Conservation (phyloP, 768 basidiomycete genomes). For the Daedalea quercina region DNA sequence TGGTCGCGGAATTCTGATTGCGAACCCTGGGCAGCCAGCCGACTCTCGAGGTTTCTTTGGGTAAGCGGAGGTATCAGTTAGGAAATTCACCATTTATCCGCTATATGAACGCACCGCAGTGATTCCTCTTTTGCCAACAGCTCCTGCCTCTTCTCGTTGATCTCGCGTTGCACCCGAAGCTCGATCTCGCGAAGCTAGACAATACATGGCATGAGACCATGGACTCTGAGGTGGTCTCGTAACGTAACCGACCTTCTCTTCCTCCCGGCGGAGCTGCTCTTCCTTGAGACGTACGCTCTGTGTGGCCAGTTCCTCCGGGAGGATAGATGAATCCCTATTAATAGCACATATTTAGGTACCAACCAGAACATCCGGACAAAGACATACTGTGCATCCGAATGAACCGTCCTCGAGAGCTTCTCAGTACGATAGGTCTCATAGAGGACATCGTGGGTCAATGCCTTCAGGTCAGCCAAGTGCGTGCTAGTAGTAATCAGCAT, state of each 20-base stretch:
- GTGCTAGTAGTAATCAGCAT: constrained; percentile 46
- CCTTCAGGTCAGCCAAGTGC: constrained; percentile 92
- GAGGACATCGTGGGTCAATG: constrained; percentile 86
- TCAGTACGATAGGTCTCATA: constrained; percentile 98
- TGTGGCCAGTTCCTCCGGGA: constrained; percentile 93
- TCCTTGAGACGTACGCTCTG: constrained; percentile 98
- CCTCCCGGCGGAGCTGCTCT: constrained; percentile 94
- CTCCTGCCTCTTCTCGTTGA: constrained; percentile 96
- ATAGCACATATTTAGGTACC: neutral
- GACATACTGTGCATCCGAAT: constrained; percentile 63
- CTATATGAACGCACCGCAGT: constrained; percentile 49
- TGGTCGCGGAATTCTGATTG: constrained; percentile 61
- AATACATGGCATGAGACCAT: neutral
- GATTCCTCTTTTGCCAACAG: constrained; percentile 94
- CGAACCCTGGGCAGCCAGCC: constrained; percentile 84
- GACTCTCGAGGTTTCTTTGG: constrained; percentile 78
- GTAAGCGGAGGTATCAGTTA: constrained; percentile 3
- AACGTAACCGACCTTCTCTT: constrained; percentile 68
- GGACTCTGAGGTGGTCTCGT: neutral
- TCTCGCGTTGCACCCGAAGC: constrained; percentile 95
- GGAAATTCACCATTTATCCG: neutral
- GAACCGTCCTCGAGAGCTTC: constrained; percentile 88
- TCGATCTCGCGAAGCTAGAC: constrained; percentile 92
- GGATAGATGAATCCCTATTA: constrained; percentile 76
- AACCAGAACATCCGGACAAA: constrained; percentile 7